These are phyloP conservation scores for Aspergillus novofumigatus DNA, from an alignment of 2,329 filamentous ascomycete species.

Conservation along the genomic window DNA sequence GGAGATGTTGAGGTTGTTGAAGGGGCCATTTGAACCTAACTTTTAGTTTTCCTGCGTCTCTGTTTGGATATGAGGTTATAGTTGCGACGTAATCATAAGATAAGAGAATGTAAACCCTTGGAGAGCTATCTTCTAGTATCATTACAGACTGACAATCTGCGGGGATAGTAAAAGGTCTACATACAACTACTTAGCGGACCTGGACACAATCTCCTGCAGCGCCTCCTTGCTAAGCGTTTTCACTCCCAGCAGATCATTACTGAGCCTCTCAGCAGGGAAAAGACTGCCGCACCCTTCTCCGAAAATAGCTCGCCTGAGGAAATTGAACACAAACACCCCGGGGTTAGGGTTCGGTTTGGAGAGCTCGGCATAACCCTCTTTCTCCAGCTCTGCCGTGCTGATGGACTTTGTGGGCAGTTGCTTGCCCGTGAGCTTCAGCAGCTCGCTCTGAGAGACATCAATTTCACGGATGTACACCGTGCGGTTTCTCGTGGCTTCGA, in stretches of 20 bases:
- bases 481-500: conserved; percentile 52
- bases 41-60: not conserved
- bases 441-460: not conserved
- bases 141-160: no score
- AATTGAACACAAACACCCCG: conserved; percentile 20
- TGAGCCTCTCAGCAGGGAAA: conserved; percentile 23
- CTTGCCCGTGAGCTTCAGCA: not conserved
- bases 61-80: not conserved
- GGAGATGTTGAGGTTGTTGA: not conserved
- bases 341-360: conserved; percentile 11
- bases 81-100: not conserved
- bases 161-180: no score
- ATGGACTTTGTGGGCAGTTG: not conserved
- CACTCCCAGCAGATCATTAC: conserved; percentile 40
- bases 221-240: conserved; percentile 30
- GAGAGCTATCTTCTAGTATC: no score
- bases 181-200: no score
- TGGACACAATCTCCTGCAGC: conserved; percentile 23
- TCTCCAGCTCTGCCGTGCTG: not conserved
- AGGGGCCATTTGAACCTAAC: not conserved
- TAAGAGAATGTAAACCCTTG: no score
- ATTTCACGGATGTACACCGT: conserved; percentile 26
- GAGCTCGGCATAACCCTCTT: not conserved
- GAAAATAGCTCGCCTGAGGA: conserved; percentile 29
- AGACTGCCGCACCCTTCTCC: conserved; percentile 29